Evolutionary conservation across 352 stramenopile species (phyloP).

Genomic region (Pythium folliculosum): DNA sequence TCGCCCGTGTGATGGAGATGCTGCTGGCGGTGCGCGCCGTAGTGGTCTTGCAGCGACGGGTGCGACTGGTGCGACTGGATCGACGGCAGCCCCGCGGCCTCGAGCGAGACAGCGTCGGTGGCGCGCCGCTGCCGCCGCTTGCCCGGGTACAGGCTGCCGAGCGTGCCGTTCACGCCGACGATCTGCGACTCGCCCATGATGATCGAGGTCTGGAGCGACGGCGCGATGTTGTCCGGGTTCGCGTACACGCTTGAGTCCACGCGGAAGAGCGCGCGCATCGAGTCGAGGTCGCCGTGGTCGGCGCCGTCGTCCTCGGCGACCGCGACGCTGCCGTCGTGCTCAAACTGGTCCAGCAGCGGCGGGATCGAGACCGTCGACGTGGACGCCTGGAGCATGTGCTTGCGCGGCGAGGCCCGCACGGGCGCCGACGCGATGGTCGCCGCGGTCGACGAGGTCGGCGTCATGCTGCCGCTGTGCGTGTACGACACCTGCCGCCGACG

Average conservation of each 20-base stretch:
- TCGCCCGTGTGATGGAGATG: slow-evolving; percentile 23
- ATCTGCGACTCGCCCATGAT: slow-evolving; percentile 67
- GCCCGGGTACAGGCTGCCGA: slow-evolving; percentile 29
- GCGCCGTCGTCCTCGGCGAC: slow-evolving; percentile 5
- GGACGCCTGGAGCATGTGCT: slow-evolving; percentile 13
- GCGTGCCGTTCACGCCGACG: slow-evolving; percentile 35
- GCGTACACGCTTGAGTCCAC: slow-evolving; percentile 67
- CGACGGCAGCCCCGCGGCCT: neutral
- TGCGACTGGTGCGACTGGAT: slow-evolving; percentile 14
- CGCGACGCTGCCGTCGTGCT: slow-evolving; percentile 16
- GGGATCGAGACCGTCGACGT: slow-evolving; percentile 22
- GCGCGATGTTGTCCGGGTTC: slow-evolving; percentile 75
- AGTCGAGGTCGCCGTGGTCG: slow-evolving; percentile 33
- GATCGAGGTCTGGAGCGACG: slow-evolving; percentile 72
- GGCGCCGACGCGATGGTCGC: slow-evolving; percentile 8
- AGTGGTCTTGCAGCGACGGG: slow-evolving; percentile 20
- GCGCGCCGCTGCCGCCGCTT: slow-evolving; percentile 28
- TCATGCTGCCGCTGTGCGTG: neutral
- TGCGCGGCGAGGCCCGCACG: slow-evolving; percentile 6
- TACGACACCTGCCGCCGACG: slow-evolving; percentile 9
- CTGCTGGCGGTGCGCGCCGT: slow-evolving; percentile 17
- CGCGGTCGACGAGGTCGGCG: slow-evolving; percentile 10
- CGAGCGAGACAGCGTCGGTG: slow-evolving; percentile 18
- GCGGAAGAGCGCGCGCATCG: slow-evolving; percentile 69
- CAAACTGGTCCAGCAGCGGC: slow-evolving; percentile 20